Base-by-base conservation (phyloP, 768 basidiomycete species). In the Bullera alba region DNA sequence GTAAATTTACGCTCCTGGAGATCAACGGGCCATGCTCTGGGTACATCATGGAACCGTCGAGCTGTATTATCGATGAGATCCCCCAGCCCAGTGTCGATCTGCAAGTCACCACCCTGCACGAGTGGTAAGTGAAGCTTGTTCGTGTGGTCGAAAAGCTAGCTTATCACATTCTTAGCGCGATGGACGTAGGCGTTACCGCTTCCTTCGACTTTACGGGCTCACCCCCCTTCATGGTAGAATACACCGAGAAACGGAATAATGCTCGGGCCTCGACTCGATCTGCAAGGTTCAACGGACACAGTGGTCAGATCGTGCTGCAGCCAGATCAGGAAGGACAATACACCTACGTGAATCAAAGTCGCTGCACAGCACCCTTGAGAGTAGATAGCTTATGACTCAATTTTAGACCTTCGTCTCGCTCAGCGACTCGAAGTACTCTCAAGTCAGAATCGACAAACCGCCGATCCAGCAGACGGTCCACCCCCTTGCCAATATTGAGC, bases 261-360 rank as follows among this genome's bases (percentile, higher is more conserved):
- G 46, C 50, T 10, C 46, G 48, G 36, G 77, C 42, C 78, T 83
- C 53, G 8, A 47, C 57, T 5, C 43, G 56, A 32, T 44, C 52
- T 67, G 78, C 78, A 2, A 84, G 86, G 62, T 67, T 79, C 15
- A 76, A 75, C n/a, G 82, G 85, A 6, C 79, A 87, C 23, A 58
- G 60, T 36, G 87, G 86, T 29, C 86, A 90, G 64, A 74, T 95
- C 48, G 83, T 82, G 6, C 73, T 93, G 15, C 85, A 89, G 67
- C 92, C 93, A 2, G 85, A 92, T 34, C 80, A 81, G 42, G 91
- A 87, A 53, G 92, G 92, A 6, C 84, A 85, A 59, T 96, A 95
- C 70, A 79, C 79, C 7, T 96, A 92, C 74, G 80, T 71, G 42
- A 60, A 65, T 53, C 4, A 19, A 15, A 10, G 14, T 35, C 10